phyloP scores from a whole-genome alignment of 352 stramenopile species.

The Aphanomyces astaci region DNA sequence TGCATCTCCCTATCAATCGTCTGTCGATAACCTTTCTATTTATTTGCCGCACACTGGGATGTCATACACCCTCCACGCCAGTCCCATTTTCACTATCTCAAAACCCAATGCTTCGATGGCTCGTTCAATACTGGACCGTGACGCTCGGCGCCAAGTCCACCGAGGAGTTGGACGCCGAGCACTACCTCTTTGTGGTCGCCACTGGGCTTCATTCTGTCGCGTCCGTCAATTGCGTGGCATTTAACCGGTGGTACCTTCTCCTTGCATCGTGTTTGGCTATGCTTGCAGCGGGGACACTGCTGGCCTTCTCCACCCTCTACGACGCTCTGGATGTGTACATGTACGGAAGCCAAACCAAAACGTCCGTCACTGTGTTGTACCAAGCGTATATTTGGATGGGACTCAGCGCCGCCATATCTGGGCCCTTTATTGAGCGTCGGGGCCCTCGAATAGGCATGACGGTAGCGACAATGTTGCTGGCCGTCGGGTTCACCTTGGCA shows the following conservation, averaged over 20 bases:
- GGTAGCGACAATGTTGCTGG: neutral
- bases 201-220: neutral
- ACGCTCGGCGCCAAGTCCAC: neutral
- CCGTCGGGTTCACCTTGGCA: neutral
- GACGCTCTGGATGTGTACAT: conserved; percentile 1
- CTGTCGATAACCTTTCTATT: too few relatives aligned
- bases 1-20: too few relatives aligned
- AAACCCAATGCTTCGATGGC: neutral
- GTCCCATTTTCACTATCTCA: too few relatives aligned
- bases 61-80: too few relatives aligned
- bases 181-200: neutral
- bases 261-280: neutral
- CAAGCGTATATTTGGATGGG: conserved; percentile 9
- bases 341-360: neutral
- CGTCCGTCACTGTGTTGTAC: neutral
- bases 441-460: conserved; percentile 13
- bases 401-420: neutral
- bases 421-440: neutral
- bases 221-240: neutral
- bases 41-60: too few relatives aligned
- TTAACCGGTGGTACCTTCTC: neutral
- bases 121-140: conserved; percentile 3
- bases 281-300: neutral
- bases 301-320: neutral
- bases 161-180: conserved; percentile 8